phyloP scores from a whole-genome alignment of 2,329 filamentous ascomycete species.

The Sarocladium oryzae region DNA sequence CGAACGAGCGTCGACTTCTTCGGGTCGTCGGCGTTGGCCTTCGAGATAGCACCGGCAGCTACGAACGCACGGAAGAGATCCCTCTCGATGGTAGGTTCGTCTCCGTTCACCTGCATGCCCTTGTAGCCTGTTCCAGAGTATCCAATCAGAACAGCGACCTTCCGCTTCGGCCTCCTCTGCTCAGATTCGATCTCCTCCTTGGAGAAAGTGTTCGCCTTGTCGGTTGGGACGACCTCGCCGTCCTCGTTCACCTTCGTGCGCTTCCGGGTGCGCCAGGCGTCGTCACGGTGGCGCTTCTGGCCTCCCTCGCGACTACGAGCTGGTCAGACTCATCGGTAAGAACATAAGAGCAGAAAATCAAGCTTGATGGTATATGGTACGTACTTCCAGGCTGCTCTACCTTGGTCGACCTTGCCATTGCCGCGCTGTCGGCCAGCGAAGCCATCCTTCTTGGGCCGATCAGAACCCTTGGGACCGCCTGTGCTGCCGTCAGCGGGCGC shows the following conservation, averaged over 20 bases:
- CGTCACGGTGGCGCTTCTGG: conserved; percentile 32
- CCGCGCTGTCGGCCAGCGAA: conserved; percentile 7
- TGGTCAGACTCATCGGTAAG: conserved; percentile 22
- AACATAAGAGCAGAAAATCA: neutral
- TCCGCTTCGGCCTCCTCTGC: conserved; percentile 83
- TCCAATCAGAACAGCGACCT: conserved; percentile 91
- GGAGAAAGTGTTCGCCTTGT: conserved; percentile 41
- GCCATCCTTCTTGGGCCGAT: conserved; percentile 1
- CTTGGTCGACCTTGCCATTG: conserved; percentile 9
- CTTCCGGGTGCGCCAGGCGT: conserved; percentile 35
- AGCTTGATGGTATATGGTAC: neutral
- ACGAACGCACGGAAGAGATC: conserved; percentile 92
- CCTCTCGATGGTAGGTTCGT: conserved; percentile 90
- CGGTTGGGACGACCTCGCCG: conserved; percentile 24
- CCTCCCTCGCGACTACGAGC: conserved; percentile 29
- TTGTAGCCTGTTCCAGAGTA: conserved; percentile 96
- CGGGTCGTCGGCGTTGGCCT: conserved; percentile 92
- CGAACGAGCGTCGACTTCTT: conserved; percentile 93
- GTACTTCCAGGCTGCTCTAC: conserved; percentile 5
- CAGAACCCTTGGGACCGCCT: neutral
- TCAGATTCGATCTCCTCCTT: conserved; percentile 85
- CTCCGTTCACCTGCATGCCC: conserved; percentile 84
- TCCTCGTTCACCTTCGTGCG: conserved; percentile 33
- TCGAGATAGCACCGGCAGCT: conserved; percentile 85
- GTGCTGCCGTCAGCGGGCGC: neutral